phyloP scores from a whole-genome alignment of 495 filamentous ascomycete species.

The Penicillium flavigenum region DNA sequence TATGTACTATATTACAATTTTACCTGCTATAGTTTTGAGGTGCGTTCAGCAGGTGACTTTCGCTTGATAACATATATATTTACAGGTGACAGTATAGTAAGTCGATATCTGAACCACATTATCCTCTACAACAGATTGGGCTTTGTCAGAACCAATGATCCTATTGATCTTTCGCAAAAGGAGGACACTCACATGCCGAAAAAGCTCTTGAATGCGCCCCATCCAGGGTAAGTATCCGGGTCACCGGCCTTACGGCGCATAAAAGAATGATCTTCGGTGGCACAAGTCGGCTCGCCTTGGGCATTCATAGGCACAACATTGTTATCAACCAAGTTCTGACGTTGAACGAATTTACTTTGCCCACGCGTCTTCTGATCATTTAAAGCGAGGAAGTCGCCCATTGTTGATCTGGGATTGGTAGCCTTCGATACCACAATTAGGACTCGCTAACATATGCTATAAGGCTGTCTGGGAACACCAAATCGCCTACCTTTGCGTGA shows the following conservation, averaged over 20 bases:
- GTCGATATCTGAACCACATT: background rate
- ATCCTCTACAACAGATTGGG: background rate
- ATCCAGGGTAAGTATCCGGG: conserved; percentile 36
- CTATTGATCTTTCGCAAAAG: background rate
- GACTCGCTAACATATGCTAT: background rate
- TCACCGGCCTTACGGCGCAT: conserved; percentile 36
- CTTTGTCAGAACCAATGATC: background rate
- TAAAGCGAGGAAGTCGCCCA: conserved; percentile 33
- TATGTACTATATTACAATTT: no score
- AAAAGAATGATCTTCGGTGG: conserved; percentile 41
- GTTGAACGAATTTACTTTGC: conserved; percentile 23
- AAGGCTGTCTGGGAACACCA: no score
- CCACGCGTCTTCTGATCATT: conserved; percentile 36
- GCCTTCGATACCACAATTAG: conserved; percentile 17
- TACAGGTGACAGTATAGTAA: background rate
- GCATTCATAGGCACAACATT: conserved; percentile 10
- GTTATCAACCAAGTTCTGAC: conserved; percentile 14
- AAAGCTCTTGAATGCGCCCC: conserved; percentile 28
- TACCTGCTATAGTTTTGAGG: no score
- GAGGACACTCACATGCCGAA: conserved; percentile 23
- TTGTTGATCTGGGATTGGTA: conserved; percentile 25
- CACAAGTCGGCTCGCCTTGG: conserved; percentile 22
- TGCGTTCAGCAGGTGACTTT: no score
- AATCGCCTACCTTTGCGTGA: conserved; percentile 28
- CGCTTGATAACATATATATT: background rate